Percentiles rank a stretch among this genome's conserved stretches.
phyloP scores from a whole-genome alignment of 2,329 filamentous ascomycete genomes.

The Ophiosphaerella herpotricha region DNA sequence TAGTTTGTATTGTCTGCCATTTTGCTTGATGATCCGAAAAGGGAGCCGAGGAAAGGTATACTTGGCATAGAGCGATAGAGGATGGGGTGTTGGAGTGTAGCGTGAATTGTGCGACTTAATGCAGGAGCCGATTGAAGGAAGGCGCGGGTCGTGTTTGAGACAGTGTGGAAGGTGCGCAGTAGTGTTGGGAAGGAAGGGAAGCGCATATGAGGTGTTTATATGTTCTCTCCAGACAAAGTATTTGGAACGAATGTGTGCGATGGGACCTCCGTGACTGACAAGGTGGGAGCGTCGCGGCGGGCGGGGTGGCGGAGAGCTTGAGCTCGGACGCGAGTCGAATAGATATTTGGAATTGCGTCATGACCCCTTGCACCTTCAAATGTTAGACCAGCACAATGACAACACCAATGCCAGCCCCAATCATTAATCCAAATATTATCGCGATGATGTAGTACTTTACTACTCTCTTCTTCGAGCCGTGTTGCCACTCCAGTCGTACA shows the following conservation, averaged over 20 bases:
- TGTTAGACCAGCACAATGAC: not conserved
- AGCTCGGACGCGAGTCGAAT: slow-evolving; percentile 15
- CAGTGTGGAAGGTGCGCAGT: slow-evolving; percentile 53
- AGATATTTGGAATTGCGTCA: slow-evolving; percentile 37
- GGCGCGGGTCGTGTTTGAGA: slow-evolving; percentile 51
- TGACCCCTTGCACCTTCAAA: slow-evolving; percentile 2
- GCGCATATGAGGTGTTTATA: slow-evolving; percentile 49
- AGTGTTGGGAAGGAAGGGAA: slow-evolving; percentile 53
- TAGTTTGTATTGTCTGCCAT: slow-evolving; percentile 65
- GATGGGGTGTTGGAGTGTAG: slow-evolving; percentile 31
- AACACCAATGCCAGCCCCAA: not conserved
- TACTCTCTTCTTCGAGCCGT: not conserved
- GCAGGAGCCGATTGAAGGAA: slow-evolving; percentile 40
- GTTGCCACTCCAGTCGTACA: not conserved
- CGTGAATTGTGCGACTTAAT: slow-evolving; percentile 37
- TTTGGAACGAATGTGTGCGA: slow-evolving; percentile 1
- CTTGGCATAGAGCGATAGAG: slow-evolving; percentile 66
- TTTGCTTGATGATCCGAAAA: slow-evolving; percentile 67
- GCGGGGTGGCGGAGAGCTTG: slow-evolving; percentile 30
- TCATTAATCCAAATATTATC: not conserved
- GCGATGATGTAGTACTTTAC: not conserved
- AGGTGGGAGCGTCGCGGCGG: slow-evolving; percentile 22
- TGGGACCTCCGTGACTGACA: slow-evolving; percentile 2
- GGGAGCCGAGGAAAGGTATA: slow-evolving; percentile 76
- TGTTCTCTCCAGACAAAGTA: not conserved